phyloP scores from a whole-genome alignment of 2,329 filamentous ascomycete genomes.

The Colletotrichum limetticola region DNA sequence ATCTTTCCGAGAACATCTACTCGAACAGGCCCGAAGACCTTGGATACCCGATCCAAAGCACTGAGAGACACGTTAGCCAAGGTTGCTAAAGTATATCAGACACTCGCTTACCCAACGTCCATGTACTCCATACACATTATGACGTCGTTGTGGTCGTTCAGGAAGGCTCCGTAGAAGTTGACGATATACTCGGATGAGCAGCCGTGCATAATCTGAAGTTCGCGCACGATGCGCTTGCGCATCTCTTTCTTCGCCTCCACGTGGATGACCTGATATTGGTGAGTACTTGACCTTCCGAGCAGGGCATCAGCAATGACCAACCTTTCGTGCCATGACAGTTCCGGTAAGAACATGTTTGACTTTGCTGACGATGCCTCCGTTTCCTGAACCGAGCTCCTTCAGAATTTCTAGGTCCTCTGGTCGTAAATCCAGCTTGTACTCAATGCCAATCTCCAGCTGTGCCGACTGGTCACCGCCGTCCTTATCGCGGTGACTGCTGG shows the following conservation, averaged over 20 bases:
- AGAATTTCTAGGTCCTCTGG: constrained; percentile 93
- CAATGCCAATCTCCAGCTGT: constrained; percentile 92
- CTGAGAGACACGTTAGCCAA: constrained; percentile 57
- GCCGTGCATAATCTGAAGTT: constrained; percentile 98
- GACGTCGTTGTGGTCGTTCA: constrained; percentile 96
- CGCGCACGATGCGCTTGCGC: constrained; percentile 94
- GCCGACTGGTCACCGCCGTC: constrained; percentile 67
- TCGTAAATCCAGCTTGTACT: constrained; percentile 92
- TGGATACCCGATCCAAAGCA: constrained; percentile 91
- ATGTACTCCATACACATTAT: constrained; percentile 99
- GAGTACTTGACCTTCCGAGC: constrained; percentile 1
- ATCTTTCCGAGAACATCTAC: constrained; percentile 98
- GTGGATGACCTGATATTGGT: constrained; percentile 83
- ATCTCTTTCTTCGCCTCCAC: constrained; percentile 98
- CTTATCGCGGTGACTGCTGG: constrained; percentile 72
- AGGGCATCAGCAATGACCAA: constrained; percentile 48
- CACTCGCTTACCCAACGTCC: constrained; percentile 86
- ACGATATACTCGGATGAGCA: constrained; percentile 98
- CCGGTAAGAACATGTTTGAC: constrained; percentile 95
- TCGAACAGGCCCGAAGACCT: constrained; percentile 92
- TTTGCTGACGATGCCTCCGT: constrained; percentile 98
- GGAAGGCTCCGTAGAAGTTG: constrained; percentile 96
- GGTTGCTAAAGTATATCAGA: not conserved
- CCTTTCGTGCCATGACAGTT: constrained; percentile 98
- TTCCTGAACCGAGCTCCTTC: constrained; percentile 94